phyloP scores from a whole-genome alignment of 176 grass and related monocot genomes.

The Paspalum vaginatum region DNA sequence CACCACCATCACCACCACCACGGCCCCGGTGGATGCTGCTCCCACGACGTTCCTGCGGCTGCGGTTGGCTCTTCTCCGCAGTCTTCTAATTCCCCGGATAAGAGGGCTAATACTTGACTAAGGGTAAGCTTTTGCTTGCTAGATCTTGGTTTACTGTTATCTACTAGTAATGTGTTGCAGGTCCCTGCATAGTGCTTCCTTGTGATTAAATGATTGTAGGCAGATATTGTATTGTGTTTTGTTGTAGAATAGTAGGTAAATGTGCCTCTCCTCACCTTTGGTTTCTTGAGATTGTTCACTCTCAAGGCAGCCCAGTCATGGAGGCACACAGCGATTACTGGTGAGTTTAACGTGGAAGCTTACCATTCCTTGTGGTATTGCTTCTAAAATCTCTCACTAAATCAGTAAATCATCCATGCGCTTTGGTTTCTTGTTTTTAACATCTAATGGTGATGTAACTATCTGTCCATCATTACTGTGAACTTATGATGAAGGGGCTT shows the following conservation, averaged over 20 bases:
- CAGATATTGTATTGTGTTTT: no score
- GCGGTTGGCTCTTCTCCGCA: slow-evolving; percentile 34
- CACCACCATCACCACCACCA: slow-evolving; percentile 62
- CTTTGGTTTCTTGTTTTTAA: neutral
- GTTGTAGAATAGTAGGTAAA: neutral
- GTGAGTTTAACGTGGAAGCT: slow-evolving; percentile 80
- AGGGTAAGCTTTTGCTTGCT: slow-evolving; percentile 16
- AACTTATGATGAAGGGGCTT: neutral
- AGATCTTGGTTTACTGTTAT: neutral
- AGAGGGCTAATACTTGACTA: slow-evolving; percentile 45
- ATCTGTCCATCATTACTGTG: no score
- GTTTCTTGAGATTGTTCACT: slow-evolving; percentile 65
- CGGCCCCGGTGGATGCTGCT: slow-evolving; percentile 66
- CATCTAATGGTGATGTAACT: no score
- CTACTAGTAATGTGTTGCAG: neutral
- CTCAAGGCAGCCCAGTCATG: slow-evolving; percentile 81
- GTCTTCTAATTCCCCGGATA: slow-evolving; percentile 31
- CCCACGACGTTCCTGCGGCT: slow-evolving; percentile 45
- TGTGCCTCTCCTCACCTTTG: slow-evolving; percentile 78
- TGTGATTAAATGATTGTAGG: neutral
- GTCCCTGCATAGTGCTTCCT: neutral
- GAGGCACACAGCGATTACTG: slow-evolving; percentile 48
- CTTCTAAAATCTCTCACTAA: slow-evolving; percentile 73
- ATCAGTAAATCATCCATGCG: slow-evolving; percentile 40
- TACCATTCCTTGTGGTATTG: slow-evolving; percentile 43